Conservation (phyloP, 2,329 filamentous ascomycete species). For the Claviceps pusilla region DNA sequence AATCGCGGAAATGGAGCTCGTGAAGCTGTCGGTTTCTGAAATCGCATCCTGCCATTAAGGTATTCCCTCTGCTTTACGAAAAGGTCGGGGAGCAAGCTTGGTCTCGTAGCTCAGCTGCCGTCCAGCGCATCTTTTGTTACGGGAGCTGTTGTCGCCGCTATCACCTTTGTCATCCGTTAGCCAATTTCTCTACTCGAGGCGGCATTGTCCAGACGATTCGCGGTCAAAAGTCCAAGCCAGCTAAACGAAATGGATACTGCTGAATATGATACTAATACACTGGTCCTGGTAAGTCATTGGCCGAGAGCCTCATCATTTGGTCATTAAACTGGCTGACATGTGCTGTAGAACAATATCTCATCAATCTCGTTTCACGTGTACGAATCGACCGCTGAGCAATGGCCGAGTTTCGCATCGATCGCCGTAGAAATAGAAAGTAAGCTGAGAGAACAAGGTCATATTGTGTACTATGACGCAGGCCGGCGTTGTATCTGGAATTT, state of each 20-base stretch:
- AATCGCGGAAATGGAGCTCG: conserved; percentile 26
- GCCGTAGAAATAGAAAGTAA: conserved; percentile 36
- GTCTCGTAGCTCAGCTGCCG: conserved; percentile 8
- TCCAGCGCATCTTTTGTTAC: conserved; percentile 1
- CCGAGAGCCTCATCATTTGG: neutral
- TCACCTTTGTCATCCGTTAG: conserved; percentile 3
- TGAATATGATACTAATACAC: conserved; percentile 47
- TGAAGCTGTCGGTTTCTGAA: conserved; percentile 12
- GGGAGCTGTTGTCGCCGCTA: conserved; percentile 7
- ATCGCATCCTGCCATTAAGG: conserved; percentile 7
- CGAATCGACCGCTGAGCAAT: conserved; percentile 30
- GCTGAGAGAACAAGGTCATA: conserved; percentile 36
- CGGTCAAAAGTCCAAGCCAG: conserved; percentile 5
- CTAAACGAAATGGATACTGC: conserved; percentile 45
- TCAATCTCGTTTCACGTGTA: conserved; percentile 41
- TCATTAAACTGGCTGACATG: conserved; percentile 8
- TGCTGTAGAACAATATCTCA: conserved; percentile 38
- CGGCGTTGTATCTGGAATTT: conserved; percentile 42
- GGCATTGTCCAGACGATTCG: conserved; percentile 1
- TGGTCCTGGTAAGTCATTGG: conserved; percentile 36
- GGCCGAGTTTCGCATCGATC: conserved; percentile 28
- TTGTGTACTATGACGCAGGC: conserved; percentile 36
- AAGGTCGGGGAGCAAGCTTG: conserved; percentile 3
- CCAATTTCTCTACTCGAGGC: neutral
- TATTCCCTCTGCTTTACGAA: neutral